Conservation (phyloP, 306 rosid species). For the Biancaea sappan region DNA sequence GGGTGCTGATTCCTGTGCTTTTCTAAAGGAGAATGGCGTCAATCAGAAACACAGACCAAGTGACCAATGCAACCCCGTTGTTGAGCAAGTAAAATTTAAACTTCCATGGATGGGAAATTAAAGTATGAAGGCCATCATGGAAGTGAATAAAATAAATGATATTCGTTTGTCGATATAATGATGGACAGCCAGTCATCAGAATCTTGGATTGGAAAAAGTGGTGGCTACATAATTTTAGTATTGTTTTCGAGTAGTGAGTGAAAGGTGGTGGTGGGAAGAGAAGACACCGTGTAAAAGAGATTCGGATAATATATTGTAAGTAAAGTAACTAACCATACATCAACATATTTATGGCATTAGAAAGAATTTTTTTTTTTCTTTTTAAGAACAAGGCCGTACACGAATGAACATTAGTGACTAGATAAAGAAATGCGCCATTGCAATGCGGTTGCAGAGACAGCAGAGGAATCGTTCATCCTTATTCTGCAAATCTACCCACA, state of each 20-base stretch:
- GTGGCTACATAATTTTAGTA: not conserved
- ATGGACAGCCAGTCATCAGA: conserved; percentile 23
- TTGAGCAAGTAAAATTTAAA: not conserved
- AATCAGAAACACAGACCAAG: not conserved
- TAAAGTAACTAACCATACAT: conserved; percentile 28
- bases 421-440: conserved; percentile 38
- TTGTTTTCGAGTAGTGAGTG: conserved; percentile 10
- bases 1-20: not conserved
- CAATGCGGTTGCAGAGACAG: conserved; percentile 36
- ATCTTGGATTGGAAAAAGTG: conserved; percentile 30
- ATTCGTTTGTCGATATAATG: conserved; percentile 41
- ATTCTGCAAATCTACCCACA: conserved; percentile 44
- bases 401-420: conserved; percentile 15
- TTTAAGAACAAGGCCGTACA: conserved; percentile 1
- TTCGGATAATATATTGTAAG: conserved; percentile 6
- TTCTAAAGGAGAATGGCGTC: not conserved
- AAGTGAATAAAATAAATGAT: conserved; percentile 29
- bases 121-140: not conserved
- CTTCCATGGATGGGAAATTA: not conserved
- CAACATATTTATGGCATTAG: conserved; percentile 3
- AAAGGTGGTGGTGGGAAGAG: conserved; percentile 5
- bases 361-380: not conserved
- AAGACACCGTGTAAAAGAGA: not conserved
- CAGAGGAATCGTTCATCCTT: conserved; percentile 41
- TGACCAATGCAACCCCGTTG: not conserved